Percentiles rank a stretch among this genome's conserved stretches.
These are phyloP conservation scores for Ramalina intermedia DNA, from an alignment of 495 filamentous ascomycete genomes.

Conservation along the genomic window DNA sequence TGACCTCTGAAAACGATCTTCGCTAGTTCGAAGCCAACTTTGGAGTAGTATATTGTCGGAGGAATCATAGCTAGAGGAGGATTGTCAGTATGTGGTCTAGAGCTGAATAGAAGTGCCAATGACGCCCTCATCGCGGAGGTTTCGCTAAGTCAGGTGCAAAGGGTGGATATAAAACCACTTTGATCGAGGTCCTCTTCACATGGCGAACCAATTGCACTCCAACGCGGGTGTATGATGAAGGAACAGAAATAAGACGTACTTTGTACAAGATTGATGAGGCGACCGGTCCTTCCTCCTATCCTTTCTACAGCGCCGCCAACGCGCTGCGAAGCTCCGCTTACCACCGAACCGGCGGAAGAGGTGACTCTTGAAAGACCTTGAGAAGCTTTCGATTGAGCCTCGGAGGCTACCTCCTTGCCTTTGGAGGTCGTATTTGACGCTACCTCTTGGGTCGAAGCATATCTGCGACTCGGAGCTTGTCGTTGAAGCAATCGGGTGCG, in stretches of 20 bases:
- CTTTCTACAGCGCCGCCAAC: constrained; percentile 50
- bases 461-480: constrained; percentile 36
- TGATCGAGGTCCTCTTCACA: background rate
- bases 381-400: constrained; percentile 59
- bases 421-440: constrained; percentile 38
- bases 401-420: constrained; percentile 48
- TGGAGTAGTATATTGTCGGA: constrained; percentile 75
- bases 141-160: background rate
- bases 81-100: constrained; percentile 13
- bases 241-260: constrained; percentile 44
- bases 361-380: constrained; percentile 76
- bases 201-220: background rate
- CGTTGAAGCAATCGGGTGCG: constrained; percentile 40
- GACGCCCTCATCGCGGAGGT: background rate
- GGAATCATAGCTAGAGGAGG: constrained; percentile 59
- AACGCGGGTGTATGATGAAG: background rate
- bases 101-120: background rate
- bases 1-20: constrained; percentile 79
- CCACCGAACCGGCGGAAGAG: constrained; percentile 61
- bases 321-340: constrained; percentile 54
- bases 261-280: constrained; percentile 66
- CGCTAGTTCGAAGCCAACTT: constrained; percentile 71
- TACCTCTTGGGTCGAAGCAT: constrained; percentile 57
- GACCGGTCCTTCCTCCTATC: constrained; percentile 75
- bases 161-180: background rate